Base-by-base conservation (phyloP, 345 rosid genomes). In the Cardamine occulta region DNA sequence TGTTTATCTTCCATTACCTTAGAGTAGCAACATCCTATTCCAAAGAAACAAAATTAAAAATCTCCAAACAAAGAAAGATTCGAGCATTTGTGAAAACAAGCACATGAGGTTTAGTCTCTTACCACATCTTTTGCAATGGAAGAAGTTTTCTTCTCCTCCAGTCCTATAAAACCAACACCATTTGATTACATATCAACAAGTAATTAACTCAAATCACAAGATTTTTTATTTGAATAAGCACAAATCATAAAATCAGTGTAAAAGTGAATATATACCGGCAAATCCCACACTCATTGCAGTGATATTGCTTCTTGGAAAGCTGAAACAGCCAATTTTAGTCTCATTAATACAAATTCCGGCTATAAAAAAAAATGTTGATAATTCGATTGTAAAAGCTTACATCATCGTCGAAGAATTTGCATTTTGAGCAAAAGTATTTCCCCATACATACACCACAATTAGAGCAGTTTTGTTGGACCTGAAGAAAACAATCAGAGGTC, bases 381-480 rank as follows among this genome's bases (percentile, higher is more conserved):
- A 39, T 42, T 60, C 19, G 54, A 37, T n/a, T 45, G 14, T 37
- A n/a, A 65, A 66, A 39, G 19, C 83, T 74, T 75, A 88, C 97
- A 80, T 91, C 92, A 80, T 88, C 93, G 28, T 88, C 90, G 1
- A 86, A 87, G 74, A 88, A 85, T 52, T 87, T 91, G 88, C 97
- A 91, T 42, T 75, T 79, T 1, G 81, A 45, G 77, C 97, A 91
- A 45, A 84, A 90, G 74, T 88, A 90, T 65, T 85, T 84, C 61
- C 96, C 93, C 93, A 91, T 85, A 70, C 90, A 85, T 63, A 83
- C 89, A 44, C 94, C 89, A 74, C 97, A 91, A 3, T 68, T 56
- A 11, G 73, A 58, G 78, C 94, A 91, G 53, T 78, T 45, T 56
- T 88, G 91, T 39, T 80, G 88, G 65, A 87, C 87, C 94, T 88